Conservation (phyloP, 1,284 basidiomycete genomes). For the Coriolopsis trogii region DNA sequence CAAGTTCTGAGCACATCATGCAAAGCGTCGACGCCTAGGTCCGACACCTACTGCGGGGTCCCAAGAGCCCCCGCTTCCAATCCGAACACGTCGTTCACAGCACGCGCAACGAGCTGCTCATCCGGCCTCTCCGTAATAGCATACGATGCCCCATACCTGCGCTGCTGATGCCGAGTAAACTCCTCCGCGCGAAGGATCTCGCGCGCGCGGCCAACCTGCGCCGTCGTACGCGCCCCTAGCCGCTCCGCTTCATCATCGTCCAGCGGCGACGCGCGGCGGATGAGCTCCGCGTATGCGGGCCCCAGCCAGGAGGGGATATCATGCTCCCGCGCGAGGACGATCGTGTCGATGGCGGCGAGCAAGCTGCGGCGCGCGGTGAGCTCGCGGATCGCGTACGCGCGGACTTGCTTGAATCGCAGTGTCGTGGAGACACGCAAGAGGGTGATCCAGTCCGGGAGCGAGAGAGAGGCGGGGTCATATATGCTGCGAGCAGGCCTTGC, state of each 20-base stretch:
- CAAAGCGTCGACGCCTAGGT: no score
- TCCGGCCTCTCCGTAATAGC: constrained; percentile 19
- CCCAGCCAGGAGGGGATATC: constrained; percentile 41
- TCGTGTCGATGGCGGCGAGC: constrained; percentile 37
- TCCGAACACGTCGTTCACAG: constrained; percentile 26
- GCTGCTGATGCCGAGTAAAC: constrained; percentile 20
- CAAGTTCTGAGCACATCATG: no score
- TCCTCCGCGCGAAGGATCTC: constrained; percentile 27
- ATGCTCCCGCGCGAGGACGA: constrained; percentile 42
- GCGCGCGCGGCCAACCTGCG: constrained; percentile 25
- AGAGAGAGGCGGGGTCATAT: constrained; percentile 29
- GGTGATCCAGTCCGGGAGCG: constrained; percentile 37
- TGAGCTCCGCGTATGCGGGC: constrained; percentile 41
- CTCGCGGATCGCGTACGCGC: constrained; percentile 35
- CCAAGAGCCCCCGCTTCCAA: no score
- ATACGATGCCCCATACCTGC: constrained; percentile 17
- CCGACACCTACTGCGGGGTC: no score
- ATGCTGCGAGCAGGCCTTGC: no score
- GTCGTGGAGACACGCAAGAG: constrained; percentile 40
- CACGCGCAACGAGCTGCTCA: constrained; percentile 26
- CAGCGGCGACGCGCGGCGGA: constrained; percentile 37
- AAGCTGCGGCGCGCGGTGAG: constrained; percentile 29
- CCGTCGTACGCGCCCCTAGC: constrained; percentile 34
- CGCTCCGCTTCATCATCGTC: constrained; percentile 39
- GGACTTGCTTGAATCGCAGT: constrained; percentile 36